These are phyloP conservation scores for Botryosphaeria dothidea DNA, from an alignment of 2,329 filamentous ascomycete genomes.

Conservation along the genomic window DNA sequence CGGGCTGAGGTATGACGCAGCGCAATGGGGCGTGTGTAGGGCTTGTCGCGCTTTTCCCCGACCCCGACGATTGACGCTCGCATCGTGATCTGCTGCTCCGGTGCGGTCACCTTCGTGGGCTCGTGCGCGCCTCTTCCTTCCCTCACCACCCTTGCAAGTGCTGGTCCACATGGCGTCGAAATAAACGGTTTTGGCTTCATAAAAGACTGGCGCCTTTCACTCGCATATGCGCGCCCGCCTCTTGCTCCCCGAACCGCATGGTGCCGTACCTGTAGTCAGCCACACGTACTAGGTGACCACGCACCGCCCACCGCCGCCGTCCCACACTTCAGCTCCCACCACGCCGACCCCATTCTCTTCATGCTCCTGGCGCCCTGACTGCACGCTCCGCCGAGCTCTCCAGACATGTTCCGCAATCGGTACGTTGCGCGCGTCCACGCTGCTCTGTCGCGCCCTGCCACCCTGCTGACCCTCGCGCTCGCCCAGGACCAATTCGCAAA, in stretches of 20 bases:
- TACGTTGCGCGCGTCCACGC: conserved; percentile 30
- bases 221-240: conserved; percentile 17
- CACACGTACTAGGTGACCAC: conserved; percentile 13
- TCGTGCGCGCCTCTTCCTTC: conserved; percentile 16
- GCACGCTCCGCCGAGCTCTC: conserved; percentile 31
- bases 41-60: conserved; percentile 13
- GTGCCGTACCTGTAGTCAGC: conserved; percentile 17
- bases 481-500: conserved; percentile 73
- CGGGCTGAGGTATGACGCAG: conserved; percentile 13
- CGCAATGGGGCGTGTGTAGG: conserved; percentile 15
- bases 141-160: conserved; percentile 16
- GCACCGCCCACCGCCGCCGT: conserved; percentile 13
- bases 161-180: conserved; percentile 18
- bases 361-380: conserved; percentile 30
- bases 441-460: conserved; percentile 7
- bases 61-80: conserved; percentile 16
- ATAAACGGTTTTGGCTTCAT: conserved; percentile 18
- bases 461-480: conserved; percentile 16
- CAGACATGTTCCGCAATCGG: conserved; percentile 51
- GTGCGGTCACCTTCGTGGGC: conserved; percentile 15
- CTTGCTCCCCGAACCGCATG: conserved; percentile 12
- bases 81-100: conserved; percentile 16
- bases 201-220: conserved; percentile 17
- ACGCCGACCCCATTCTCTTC: conserved; percentile 23
- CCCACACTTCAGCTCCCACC: conserved; percentile 2